phyloP scores from a whole-genome alignment of 106 monocot species.

The Acorus calamus region DNA sequence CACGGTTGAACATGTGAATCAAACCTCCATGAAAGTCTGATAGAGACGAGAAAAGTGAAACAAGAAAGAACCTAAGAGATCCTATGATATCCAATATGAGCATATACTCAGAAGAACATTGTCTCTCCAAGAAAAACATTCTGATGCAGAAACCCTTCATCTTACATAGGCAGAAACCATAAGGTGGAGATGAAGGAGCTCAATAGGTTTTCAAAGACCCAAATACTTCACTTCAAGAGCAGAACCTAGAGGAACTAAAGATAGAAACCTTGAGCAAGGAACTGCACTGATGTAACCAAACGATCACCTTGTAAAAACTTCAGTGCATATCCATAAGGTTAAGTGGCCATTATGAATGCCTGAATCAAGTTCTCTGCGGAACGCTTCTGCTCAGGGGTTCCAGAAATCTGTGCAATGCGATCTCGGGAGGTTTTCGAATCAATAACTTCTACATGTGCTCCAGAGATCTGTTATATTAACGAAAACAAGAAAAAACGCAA shows the following conservation, averaged over 20 bases:
- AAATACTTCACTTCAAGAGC: not conserved
- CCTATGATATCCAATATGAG: slow-evolving; percentile 5
- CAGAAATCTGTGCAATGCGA: slow-evolving; percentile 77
- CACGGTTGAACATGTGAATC: too few species aligned
- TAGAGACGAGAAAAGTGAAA: not conserved
- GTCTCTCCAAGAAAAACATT: not conserved
- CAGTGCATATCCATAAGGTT: slow-evolving; percentile 5
- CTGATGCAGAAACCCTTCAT: not conserved
- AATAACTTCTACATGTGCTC: slow-evolving; percentile 77
- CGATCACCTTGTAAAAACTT: not conserved
- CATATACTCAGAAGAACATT: slow-evolving; percentile 1
- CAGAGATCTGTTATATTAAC: slow-evolving; percentile 57
- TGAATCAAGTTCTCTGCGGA: slow-evolving; percentile 88
- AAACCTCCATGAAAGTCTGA: too few species aligned
- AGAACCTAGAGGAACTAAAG: slow-evolving; percentile 2
- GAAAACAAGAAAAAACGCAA: slow-evolving; percentile 3
- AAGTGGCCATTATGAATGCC: slow-evolving; percentile 91
- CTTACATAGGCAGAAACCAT: too few species aligned
- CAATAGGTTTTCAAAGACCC: slow-evolving; percentile 3
- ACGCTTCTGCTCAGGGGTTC: slow-evolving; percentile 73
- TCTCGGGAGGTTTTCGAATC: slow-evolving; percentile 77
- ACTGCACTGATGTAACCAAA: not conserved
- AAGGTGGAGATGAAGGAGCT: not conserved
- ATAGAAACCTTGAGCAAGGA: slow-evolving; percentile 1
- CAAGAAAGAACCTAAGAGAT: slow-evolving; percentile 7